Evolutionary conservation across 345 rosid genomes (phyloP).

Genomic region (Trapa incisa): DNA sequence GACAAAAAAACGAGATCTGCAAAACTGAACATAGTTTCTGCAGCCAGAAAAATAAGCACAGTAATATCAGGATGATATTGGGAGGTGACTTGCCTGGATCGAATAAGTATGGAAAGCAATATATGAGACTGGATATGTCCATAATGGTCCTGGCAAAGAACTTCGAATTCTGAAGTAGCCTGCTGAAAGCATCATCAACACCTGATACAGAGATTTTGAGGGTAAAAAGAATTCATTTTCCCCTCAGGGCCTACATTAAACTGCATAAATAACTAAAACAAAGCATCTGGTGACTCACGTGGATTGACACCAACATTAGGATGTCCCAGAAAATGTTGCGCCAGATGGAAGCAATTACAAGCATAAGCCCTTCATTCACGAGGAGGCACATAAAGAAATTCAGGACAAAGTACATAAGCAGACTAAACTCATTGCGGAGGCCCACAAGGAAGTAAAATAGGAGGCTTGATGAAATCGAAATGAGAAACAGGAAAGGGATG

Average conservation of each 20-base stretch:
- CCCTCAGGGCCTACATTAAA: background rate
- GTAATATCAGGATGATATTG: background rate
- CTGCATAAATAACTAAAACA: background rate
- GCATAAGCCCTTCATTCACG: constrained; percentile 84
- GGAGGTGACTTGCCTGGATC: constrained; percentile 45
- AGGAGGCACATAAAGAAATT: constrained; percentile 86
- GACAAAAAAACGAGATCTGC: too few species aligned
- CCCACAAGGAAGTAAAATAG: constrained; percentile 91
- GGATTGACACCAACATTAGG: constrained; percentile 43
- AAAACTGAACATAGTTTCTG: too few species aligned
- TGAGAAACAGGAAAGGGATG: constrained; percentile 91
- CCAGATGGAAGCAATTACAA: constrained; percentile 55
- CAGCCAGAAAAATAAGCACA: too few species aligned
- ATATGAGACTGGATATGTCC: constrained; percentile 86
- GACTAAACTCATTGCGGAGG: constrained; percentile 75
- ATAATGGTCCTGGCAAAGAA: constrained; percentile 67
- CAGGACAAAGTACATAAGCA: constrained; percentile 96
- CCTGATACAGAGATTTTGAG: constrained; percentile 40
- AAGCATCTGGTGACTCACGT: constrained; percentile 38
- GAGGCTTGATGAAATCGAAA: constrained; percentile 91
- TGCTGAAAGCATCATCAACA: constrained; percentile 92
- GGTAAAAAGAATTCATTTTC: background rate
- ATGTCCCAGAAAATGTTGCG: constrained; percentile 70
- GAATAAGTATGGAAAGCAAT: constrained; percentile 82
- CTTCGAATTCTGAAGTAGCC: constrained; percentile 83